Conservation (phyloP, 1,139 yeast species). For the Hemisphaericaspora subhashii region DNA sequence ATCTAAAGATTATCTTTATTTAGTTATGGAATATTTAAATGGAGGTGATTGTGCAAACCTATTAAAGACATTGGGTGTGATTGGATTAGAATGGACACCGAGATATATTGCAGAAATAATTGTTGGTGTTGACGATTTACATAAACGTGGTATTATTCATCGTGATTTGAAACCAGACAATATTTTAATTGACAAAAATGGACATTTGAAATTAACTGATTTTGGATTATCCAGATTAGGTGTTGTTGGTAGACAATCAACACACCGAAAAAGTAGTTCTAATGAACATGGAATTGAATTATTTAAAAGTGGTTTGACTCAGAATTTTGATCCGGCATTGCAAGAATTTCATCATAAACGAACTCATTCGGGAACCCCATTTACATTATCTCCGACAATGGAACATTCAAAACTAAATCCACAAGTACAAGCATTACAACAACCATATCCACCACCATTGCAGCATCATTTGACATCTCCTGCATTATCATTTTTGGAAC, state of each 20-base stretch:
- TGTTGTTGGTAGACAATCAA: constrained; percentile 73
- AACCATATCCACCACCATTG: constrained; percentile 7
- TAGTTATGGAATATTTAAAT: constrained; percentile 94
- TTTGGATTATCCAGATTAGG: constrained; percentile 94
- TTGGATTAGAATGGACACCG: constrained; percentile 86
- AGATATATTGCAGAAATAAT: constrained; percentile 88
- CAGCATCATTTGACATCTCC: constrained; percentile 11
- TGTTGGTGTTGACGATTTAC: constrained; percentile 88
- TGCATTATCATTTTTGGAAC: constrained; percentile 14
- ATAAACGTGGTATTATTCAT: constrained; percentile 85
- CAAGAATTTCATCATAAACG: constrained; percentile 33
- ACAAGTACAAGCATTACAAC: constrained; percentile 10
- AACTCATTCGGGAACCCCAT: constrained; percentile 46
- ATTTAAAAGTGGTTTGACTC: constrained; percentile 34
- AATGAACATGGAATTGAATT: constrained; percentile 47
- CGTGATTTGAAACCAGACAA: constrained; percentile 96
- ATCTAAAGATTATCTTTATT: constrained; percentile 77
- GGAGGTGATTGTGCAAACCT: constrained; percentile 97
- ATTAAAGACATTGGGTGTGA: constrained; percentile 73
- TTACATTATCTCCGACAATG: constrained; percentile 47
- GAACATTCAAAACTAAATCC: constrained; percentile 29
- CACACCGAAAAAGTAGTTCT: constrained; percentile 45
- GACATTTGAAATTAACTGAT: constrained; percentile 91
- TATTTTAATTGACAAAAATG: constrained; percentile 76
- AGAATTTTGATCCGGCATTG: constrained; percentile 32